Evolutionary conservation across 306 rosid species (phyloP).

Genomic region (Mucuna pruriens): DNA sequence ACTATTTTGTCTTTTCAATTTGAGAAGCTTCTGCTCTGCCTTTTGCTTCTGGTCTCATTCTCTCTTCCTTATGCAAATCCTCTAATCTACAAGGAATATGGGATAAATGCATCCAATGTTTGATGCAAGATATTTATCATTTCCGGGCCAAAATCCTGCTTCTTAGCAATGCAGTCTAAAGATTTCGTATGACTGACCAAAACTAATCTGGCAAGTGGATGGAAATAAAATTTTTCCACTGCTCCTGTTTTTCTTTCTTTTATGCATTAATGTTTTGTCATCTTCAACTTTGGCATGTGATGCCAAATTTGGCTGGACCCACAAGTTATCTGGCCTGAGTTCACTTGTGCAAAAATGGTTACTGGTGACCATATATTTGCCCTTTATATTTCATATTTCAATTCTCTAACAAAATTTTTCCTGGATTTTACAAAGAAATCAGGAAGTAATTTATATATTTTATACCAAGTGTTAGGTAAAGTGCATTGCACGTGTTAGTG

Average conservation of each 20-base stretch:
- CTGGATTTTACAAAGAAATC: background rate
- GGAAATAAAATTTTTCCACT: background rate
- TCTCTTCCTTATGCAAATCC: background rate
- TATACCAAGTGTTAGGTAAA: background rate
- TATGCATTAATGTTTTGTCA: background rate
- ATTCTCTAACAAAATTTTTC: background rate
- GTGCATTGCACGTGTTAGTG: constrained; percentile 8
- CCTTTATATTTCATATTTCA: background rate
- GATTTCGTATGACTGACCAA: background rate
- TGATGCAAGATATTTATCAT: background rate
- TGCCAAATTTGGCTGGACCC: background rate
- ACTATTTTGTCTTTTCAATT: background rate
- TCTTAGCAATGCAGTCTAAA: background rate
- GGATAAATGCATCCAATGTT: background rate
- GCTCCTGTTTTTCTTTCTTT: background rate
- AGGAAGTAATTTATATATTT: background rate
- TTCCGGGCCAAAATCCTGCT: background rate
- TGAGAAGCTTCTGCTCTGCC: background rate
- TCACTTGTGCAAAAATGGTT: background rate
- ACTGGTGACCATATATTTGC: background rate
- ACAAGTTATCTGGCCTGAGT: background rate
- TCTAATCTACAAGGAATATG: background rate
- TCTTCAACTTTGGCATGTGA: background rate
- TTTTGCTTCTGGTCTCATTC: background rate
- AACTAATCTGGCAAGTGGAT: background rate